Base-by-base conservation (phyloP, 805 yeast genomes). In the Dipodascopsis uninucleata region DNA sequence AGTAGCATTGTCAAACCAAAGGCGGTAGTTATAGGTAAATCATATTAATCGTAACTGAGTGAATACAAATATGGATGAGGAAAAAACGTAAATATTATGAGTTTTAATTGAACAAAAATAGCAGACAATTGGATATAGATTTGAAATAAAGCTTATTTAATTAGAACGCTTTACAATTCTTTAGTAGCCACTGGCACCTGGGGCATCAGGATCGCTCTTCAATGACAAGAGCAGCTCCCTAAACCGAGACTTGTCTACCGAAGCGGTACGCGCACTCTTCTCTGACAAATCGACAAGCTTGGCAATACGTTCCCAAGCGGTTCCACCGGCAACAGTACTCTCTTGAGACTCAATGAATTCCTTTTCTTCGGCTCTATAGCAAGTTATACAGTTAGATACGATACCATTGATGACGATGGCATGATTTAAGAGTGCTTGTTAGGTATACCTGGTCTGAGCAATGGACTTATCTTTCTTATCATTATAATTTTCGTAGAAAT, bases 401-500 rank as follows among this genome's bases (percentile, higher is more conserved):
- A 20, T n/a, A 26, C 18, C 32, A 29, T 12, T 12, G 14, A 14
- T 4, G 3, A 9, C 20, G 12, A n/a, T 16, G 12, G 14, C n/a
- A n/a, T n/a, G n/a, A n/a, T n/a, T n/a, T 23, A 7, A 16, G 36
- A 20, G 18, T 23, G 8, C 24, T 12, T 21, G 12, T 21, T 7
- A n/a, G n/a, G 46, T 24, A 12, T 16, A 51, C 55, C 73, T 71
- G 9, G 85, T 81, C 47, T 75, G 74, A 49, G 77, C 80, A 44
- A 81, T 69, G 40, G 79, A 77, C 54, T 75, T 75, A 41, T 86
- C 90, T 65, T 80, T 83, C 70, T 89, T 89, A 61, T 74, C 71
- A 69, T 86, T 88, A 72, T 90, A 90, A 61, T 81, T 82, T 58
- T 86, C 95, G 66, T 90, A 90, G 65, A 90, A 90, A 53, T 85